phyloP scores from a whole-genome alignment of 2,329 filamentous ascomycete species.

The Coleophoma eucalyptorum region DNA sequence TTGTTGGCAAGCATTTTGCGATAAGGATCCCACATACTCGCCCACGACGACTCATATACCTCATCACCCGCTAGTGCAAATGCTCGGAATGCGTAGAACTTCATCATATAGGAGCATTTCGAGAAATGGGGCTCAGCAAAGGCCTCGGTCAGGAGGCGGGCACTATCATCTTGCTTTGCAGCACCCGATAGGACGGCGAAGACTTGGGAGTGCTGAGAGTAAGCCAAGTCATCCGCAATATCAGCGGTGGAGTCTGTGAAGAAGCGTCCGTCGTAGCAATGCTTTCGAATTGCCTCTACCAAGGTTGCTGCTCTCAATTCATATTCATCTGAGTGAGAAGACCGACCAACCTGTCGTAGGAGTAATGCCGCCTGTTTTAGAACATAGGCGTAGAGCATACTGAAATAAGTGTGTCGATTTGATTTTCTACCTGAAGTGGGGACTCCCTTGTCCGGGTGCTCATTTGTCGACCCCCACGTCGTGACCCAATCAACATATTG shows the following conservation, averaged over 20 bases:
- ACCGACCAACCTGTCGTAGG: constrained; percentile 26
- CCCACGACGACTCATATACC: constrained; percentile 30
- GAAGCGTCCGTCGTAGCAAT: constrained; percentile 30
- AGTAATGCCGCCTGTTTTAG: constrained; percentile 30
- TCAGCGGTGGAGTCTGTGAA: constrained; percentile 31
- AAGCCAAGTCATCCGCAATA: constrained; percentile 19
- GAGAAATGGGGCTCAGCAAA: constrained; percentile 27
- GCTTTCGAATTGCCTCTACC: constrained; percentile 19
- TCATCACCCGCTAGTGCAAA: constrained; percentile 28
- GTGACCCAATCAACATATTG: constrained; percentile 32
- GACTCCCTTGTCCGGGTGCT: constrained; percentile 33
- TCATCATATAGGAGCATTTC: constrained; percentile 34
- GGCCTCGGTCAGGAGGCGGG: constrained; percentile 22
- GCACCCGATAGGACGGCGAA: constrained; percentile 31
- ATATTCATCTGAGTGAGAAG: constrained; percentile 27
- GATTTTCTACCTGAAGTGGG: constrained; percentile 31
- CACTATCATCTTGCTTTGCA: constrained; percentile 11
- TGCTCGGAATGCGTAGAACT: constrained; percentile 35
- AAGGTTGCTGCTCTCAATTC: constrained; percentile 20
- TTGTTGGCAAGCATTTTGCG: constrained; percentile 32
- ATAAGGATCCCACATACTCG: constrained; percentile 30
- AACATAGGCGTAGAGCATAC: constrained; percentile 33
- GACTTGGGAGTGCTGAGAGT: constrained; percentile 33
- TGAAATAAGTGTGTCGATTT: constrained; percentile 36
- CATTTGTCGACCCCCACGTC: constrained; percentile 14